These are phyloP conservation scores for Suhomyces yuchorum DNA, from an alignment of 1,139 yeast genomes.

Conservation along the genomic window DNA sequence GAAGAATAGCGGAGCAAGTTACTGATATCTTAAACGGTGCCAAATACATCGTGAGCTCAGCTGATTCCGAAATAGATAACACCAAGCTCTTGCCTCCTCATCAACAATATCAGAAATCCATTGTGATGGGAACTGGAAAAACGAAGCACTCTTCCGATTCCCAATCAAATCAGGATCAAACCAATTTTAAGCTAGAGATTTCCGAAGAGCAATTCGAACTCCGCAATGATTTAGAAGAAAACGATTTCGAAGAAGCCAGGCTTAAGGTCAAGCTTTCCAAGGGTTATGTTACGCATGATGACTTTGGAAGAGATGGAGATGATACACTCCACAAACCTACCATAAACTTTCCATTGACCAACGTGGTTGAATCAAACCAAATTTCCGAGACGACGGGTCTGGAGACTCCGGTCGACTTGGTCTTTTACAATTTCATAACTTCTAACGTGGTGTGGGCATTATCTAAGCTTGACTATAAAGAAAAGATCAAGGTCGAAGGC, in stretches of 20 bases:
- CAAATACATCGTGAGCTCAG: conserved; percentile 40
- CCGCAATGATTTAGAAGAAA: neutral
- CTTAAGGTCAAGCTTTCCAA: conserved; percentile 29
- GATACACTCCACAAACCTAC: conserved; percentile 78
- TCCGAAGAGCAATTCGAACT: neutral
- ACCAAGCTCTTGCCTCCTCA: conserved; percentile 30
- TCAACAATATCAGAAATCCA: conserved; percentile 17
- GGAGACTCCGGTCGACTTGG: conserved; percentile 57
- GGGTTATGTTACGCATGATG: conserved; percentile 85
- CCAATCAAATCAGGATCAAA: neutral
- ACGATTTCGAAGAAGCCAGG: neutral
- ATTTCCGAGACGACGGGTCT: conserved; percentile 20
- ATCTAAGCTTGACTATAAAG: conserved; percentile 29
- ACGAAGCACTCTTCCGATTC: neutral
- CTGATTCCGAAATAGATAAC: conserved; percentile 14
- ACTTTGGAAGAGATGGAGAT: conserved; percentile 82
- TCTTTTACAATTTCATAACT: conserved; percentile 76
- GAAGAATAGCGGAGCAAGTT: conserved; percentile 49
- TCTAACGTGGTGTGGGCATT: conserved; percentile 65
- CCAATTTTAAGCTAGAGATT: neutral
- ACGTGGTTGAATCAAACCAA: conserved; percentile 62
- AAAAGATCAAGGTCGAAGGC: conserved; percentile 21
- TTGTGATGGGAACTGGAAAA: neutral
- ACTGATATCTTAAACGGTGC: conserved; percentile 52
- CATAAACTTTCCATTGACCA: conserved; percentile 64